Base-by-base conservation (phyloP, 805 yeast species). In the Yarrowia deformans region DNA sequence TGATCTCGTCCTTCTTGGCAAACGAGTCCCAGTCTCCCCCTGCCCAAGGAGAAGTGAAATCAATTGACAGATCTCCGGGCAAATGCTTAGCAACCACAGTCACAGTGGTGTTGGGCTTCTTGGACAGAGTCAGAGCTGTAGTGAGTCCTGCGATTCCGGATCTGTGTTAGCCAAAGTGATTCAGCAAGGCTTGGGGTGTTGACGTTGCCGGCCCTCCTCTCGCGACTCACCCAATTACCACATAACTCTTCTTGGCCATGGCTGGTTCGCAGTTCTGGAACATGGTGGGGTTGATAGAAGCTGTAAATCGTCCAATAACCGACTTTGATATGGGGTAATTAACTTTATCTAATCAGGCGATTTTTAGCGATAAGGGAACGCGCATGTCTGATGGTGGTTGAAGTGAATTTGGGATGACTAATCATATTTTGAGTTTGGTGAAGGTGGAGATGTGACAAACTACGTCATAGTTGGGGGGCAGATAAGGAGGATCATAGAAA, bases 31-130 rank as follows among this genome's bases (percentile, higher is more conserved):
- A 86, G 74, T 86, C 86, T 8, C 87, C 89, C 39, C 89, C 89
- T 6, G 97, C 97, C 85, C 89, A 89, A 0, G 97, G 97, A 0
- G 93, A 89, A 0, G 97, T 87, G 77, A 88, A 91, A 56, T 85
- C 81, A 69, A 85, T 85, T 4, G 92, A 87, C 72, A 86, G 89
- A 74, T 91, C 97, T 4, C 96, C 97, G 2, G 97, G 96, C 49
- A 88, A 76, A 73, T 83, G 85, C 74, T 89, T 85, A 7, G 92
- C 94, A n/a, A 88, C 74, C 1, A 90, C 83, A 1, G 85, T 81
- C 71, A 91, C 84, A 5, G 83, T 78, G 0, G 75, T 69, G 16
- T 78, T 78, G 10, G 66, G 52, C 14, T 81, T 77, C 43, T 82
- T 81, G 42, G 86, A 71, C 14, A 89, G 79, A 56, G 82, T 79